Conservation (phyloP, 768 basidiomycete genomes). For the Naganishia vaughanmartiniae region DNA sequence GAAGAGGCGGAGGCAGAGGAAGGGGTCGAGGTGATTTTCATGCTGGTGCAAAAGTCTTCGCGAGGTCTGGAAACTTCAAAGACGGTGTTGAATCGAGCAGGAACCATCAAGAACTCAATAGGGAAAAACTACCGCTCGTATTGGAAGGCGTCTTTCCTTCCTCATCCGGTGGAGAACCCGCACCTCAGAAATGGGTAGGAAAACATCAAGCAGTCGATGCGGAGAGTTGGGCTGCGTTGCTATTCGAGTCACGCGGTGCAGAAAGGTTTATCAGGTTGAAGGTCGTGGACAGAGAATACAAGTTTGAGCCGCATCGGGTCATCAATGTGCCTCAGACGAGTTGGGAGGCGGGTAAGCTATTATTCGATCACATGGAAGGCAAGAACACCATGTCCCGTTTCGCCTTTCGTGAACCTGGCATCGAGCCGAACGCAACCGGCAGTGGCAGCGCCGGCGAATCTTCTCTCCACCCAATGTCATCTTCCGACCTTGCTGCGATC, state of each 20-base stretch:
- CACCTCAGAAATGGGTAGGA: conserved; percentile 19
- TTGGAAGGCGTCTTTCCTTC: conserved; percentile 24
- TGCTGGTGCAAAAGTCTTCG: conserved; percentile 5
- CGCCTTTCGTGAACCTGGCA: conserved; percentile 1
- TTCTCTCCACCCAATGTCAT: neutral
- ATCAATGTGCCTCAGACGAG: conserved; percentile 19
- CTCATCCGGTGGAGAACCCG: neutral
- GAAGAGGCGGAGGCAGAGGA: conserved; percentile 6
- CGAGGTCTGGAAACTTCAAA: conserved; percentile 15
- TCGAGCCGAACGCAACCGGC: neutral
- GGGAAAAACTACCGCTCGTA: conserved; percentile 26
- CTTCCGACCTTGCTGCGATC: too few species aligned
- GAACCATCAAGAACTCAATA: conserved; percentile 17
- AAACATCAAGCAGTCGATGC: conserved; percentile 5
- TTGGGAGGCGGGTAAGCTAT: conserved; percentile 10
- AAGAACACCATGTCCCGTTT: conserved; percentile 10
- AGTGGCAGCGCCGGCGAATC: neutral
- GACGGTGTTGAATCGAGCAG: conserved; percentile 2
- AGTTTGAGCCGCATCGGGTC: conserved; percentile 23
- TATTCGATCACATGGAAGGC: conserved; percentile 14
- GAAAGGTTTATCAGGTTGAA: neutral
- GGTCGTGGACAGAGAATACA: conserved; percentile 17
- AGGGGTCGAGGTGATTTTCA: neutral
- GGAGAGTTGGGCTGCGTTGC: conserved; percentile 11
- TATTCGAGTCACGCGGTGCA: neutral